A percentile compares a stretch with the other conserved stretches of the same genome.
phyloP scores from a whole-genome alignment of 2,329 filamentous ascomycete species.

The Calonectria pteridis region DNA sequence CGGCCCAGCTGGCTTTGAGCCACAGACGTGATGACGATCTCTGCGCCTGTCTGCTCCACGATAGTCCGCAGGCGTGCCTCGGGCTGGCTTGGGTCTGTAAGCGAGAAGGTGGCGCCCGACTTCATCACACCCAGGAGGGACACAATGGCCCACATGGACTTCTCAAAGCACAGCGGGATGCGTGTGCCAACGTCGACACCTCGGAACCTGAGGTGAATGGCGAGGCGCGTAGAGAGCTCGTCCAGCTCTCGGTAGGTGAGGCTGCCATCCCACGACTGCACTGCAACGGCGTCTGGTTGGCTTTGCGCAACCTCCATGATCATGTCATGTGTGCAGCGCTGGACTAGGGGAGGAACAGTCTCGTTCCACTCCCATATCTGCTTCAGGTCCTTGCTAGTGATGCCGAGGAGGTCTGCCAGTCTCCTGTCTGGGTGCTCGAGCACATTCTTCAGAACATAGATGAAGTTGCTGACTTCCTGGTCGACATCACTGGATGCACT shows the following conservation, averaged over 20 bases:
- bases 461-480: conserved; percentile 31
- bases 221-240: conserved; percentile 55
- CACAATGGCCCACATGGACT: conserved; percentile 41
- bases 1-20: conserved; percentile 6
- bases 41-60: conserved; percentile 35
- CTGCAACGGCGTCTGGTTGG: conserved; percentile 55
- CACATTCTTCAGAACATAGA: conserved; percentile 29
- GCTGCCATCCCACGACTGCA: conserved; percentile 64
- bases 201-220: conserved; percentile 47
- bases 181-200: conserved; percentile 46
- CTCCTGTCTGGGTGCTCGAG: conserved; percentile 27
- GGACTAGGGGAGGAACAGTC: conserved; percentile 54
- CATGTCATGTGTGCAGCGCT: conserved; percentile 61
- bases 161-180: conserved; percentile 32
- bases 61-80: conserved; percentile 39
- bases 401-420: conserved; percentile 23
- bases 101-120: conserved; percentile 49
- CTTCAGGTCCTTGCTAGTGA: conserved; percentile 52
- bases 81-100: conserved; percentile 46
- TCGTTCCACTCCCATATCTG: conserved; percentile 63
- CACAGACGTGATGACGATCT: conserved; percentile 36
- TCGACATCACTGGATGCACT: conserved; percentile 25
- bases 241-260: conserved; percentile 62
- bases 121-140: conserved; percentile 49
- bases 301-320: conserved; percentile 53